A percentile compares a stretch with the other conserved stretches of the same genome.
These are phyloP conservation scores for Pezicula neosporulosa DNA, from an alignment of 2,329 filamentous ascomycete species.

Conservation along the genomic window DNA sequence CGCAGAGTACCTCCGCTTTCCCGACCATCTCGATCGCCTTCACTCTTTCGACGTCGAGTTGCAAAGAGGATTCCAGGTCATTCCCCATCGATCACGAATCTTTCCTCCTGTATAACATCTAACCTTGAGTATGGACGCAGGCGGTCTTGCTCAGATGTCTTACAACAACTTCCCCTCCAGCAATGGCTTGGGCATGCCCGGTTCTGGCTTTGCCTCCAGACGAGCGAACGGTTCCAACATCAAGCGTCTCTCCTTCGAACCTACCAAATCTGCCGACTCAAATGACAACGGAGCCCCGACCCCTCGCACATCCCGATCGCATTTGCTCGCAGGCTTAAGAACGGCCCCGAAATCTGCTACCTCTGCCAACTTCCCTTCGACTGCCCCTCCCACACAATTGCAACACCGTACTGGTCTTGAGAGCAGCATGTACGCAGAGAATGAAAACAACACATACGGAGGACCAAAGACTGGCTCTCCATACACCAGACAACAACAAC, in stretches of 20 bases:
- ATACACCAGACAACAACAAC: constrained; percentile 31
- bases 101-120: constrained; percentile 22
- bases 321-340: constrained; percentile 87
- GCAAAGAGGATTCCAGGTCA: constrained; percentile 4
- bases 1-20: constrained; percentile 4
- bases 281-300: constrained; percentile 70
- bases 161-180: constrained; percentile 74
- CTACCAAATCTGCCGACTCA: constrained; percentile 64
- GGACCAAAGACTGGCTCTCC: constrained; percentile 27
- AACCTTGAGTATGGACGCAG: constrained; percentile 71
- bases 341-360: constrained; percentile 86
- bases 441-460: constrained; percentile 20
- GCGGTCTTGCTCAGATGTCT: constrained; percentile 99
- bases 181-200: constrained; percentile 71
- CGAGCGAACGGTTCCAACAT: constrained; percentile 75
- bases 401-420: constrained; percentile 27
- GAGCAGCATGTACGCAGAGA: constrained; percentile 29
- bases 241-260: constrained; percentile 82
- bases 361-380: constrained; percentile 67
- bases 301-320: constrained; percentile 89
- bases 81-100: constrained; percentile 6
- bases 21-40: constrained; percentile 17
- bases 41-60: constrained; percentile 22
- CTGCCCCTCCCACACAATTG: constrained; percentile 56
- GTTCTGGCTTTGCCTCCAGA: constrained; percentile 80